Evolutionary conservation across 2,329 filamentous ascomycete genomes (phyloP).

Genomic region (Diplocarpon rosae): DNA sequence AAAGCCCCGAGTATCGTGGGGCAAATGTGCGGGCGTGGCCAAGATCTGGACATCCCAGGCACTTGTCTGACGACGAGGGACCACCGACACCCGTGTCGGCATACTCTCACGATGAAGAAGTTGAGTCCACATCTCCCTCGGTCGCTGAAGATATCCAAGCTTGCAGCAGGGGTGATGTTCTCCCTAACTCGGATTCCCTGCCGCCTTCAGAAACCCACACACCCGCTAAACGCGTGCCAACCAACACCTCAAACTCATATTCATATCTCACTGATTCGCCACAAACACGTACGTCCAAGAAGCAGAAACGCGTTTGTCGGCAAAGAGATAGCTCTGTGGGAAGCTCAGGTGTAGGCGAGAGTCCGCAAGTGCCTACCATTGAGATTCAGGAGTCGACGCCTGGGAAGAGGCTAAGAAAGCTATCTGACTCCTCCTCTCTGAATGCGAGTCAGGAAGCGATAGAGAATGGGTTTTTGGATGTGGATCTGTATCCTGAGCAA

Average conservation of each 20-base stretch:
- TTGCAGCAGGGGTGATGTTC: neutral
- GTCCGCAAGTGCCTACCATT: neutral
- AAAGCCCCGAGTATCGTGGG: constrained; percentile 17
- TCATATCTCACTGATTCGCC: neutral
- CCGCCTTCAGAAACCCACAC: neutral
- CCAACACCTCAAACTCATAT: neutral
- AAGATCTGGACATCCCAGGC: constrained; percentile 10
- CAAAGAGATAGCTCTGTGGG: no score
- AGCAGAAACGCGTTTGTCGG: no score
- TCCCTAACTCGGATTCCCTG: neutral
- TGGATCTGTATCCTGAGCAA: no score
- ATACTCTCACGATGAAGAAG: constrained; percentile 15
- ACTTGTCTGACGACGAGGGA: constrained; percentile 11
- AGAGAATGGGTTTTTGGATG: no score
- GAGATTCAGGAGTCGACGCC: neutral
- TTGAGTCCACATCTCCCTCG: constrained; percentile 7
- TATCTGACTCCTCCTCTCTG: no score
- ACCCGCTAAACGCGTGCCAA: neutral
- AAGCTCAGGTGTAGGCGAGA: no score
- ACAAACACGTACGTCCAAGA: no score
- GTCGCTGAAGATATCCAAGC: neutral
- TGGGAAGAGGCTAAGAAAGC: no score
- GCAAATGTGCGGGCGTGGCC: constrained; percentile 10
- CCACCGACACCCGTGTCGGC: constrained; percentile 18
- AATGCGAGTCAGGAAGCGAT: no score